Evolutionary conservation across 306 rosid species (phyloP), one percentile per base, ranked within the genome.

Genomic region (Acacia melanoxylon): DNA sequence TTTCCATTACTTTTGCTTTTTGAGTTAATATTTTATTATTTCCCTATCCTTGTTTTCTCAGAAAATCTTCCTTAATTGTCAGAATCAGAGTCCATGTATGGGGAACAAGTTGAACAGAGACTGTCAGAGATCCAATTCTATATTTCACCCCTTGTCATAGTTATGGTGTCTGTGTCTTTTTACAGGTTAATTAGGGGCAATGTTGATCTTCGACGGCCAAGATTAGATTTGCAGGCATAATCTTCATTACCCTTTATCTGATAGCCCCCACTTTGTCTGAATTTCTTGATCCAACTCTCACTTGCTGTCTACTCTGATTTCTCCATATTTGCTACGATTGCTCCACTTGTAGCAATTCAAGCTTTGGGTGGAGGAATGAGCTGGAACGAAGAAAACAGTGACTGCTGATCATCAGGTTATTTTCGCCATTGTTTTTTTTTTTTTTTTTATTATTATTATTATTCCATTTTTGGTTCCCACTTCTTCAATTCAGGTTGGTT

Each of bases 111-210:
- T 31, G 51, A 8, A 46, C 48, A 17, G 10, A 79, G 70, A 86
- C 76, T 52, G 66, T 76, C 69, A 29, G 51, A 65, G 86, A 87
- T 84, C 90, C 82, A 71, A 78, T 68, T 71, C 2, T 25, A 42
- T 61, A 52, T 68, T 80, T 27, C 54, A 7, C 77, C 74, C 78
- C 71, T n/a, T 73, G 72, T 65, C 73, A 31, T 63, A 54, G 84
- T 42, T 51, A 70, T 51, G 73, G 49, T 79, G 27, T 74, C 66
- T 69, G 24, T 82, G 59, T 87, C 76, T 86, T 68, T 69, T 87
- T 82, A 86, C 86, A 42, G 88, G 88, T 68, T 90, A 82, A 75
- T 87, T 86, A 88, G 87, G 93, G 84, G 89, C 90, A 78, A 86
- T 89, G 97, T 87, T 89, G 91, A 81, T 87, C 81, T 75, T 79